These are phyloP conservation scores for Saccharomyces hybrid DNA, from an alignment of 1,139 yeast species.

Conservation along the genomic window DNA sequence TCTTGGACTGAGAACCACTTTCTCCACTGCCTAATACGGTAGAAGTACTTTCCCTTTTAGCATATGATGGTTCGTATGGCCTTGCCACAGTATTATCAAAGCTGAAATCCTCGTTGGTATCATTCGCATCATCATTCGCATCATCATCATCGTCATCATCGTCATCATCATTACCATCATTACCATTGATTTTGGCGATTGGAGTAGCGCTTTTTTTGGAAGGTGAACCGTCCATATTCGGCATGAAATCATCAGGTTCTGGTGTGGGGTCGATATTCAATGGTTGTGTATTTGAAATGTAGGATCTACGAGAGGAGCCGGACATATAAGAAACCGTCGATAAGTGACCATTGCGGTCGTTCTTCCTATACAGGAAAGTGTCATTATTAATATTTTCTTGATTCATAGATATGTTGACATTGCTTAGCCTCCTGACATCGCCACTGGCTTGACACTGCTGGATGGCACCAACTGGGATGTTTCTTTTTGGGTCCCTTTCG, in stretches of 20 bases:
- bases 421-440: background rate
- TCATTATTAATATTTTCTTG: background rate
- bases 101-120: constrained; percentile 12
- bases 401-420: background rate
- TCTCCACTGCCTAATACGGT: constrained; percentile 1
- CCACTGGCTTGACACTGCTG: background rate
- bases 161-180: too few relatives aligned
- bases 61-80: constrained; percentile 16
- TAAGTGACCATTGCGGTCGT: background rate
- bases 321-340: background rate
- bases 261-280: background rate
- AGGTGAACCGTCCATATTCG: background rate
- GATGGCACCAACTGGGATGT: background rate
- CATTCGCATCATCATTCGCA: background rate
- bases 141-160: too few relatives aligned
- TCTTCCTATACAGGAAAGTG: background rate
- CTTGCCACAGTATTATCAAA: constrained; percentile 19
- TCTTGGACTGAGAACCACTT: constrained; percentile 9
- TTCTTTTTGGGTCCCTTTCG: constrained; percentile 4
- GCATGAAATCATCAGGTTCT: background rate
- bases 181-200: background rate
- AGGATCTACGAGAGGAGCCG: background rate
- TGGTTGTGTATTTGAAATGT: background rate
- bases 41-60: constrained; percentile 1
- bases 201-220: background rate